Percentiles rank a stretch among this genome's conserved stretches.
These are phyloP conservation scores for Leccinum rimulosum DNA, from an alignment of 768 basidiomycete species.

Conservation along the genomic window DNA sequence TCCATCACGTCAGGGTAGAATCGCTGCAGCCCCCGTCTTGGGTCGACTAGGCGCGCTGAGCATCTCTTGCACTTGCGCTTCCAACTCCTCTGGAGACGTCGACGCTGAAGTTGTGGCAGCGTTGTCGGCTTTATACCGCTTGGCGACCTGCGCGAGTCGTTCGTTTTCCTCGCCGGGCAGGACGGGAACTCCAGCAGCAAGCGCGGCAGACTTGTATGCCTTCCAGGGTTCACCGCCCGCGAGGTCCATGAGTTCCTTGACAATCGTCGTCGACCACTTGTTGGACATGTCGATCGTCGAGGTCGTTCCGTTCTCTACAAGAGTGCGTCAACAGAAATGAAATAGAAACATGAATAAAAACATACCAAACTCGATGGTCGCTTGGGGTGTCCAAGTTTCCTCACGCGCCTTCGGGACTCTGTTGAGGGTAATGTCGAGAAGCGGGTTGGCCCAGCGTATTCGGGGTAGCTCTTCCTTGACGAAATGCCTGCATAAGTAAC, in stretches of 20 bases:
- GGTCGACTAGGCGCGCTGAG: conserved; percentile 24
- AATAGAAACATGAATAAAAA: conserved; percentile 9
- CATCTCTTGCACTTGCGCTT: conserved; percentile 32
- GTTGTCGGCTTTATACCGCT: conserved; percentile 6
- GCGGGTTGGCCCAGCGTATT: conserved; percentile 75
- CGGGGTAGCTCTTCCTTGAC: conserved; percentile 75
- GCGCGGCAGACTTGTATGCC: conserved; percentile 48
- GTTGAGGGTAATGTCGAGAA: conserved; percentile 57
- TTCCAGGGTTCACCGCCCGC: conserved; percentile 62
- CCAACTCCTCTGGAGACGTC: conserved; percentile 18
- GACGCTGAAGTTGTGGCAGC: conserved; percentile 3
- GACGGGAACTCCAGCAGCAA: conserved; percentile 43
- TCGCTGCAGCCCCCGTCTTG: conserved; percentile 40
- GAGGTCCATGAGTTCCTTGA: conserved; percentile 67
- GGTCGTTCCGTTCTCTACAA: conserved; percentile 43
- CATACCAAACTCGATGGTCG: conserved; percentile 65
- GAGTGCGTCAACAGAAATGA: background rate
- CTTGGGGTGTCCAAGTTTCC: conserved; percentile 59
- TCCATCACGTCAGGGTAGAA: conserved; percentile 27
- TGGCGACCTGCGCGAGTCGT: conserved; percentile 17
- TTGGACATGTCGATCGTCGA: conserved; percentile 53
- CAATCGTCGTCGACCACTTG: conserved; percentile 68
- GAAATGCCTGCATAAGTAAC: conserved; percentile 54
- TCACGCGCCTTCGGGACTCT: conserved; percentile 50
- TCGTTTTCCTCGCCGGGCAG: conserved; percentile 43